Evolutionary conservation across 2,329 filamentous ascomycete genomes (phyloP).

Genomic region (Chaetomium strumarium): DNA sequence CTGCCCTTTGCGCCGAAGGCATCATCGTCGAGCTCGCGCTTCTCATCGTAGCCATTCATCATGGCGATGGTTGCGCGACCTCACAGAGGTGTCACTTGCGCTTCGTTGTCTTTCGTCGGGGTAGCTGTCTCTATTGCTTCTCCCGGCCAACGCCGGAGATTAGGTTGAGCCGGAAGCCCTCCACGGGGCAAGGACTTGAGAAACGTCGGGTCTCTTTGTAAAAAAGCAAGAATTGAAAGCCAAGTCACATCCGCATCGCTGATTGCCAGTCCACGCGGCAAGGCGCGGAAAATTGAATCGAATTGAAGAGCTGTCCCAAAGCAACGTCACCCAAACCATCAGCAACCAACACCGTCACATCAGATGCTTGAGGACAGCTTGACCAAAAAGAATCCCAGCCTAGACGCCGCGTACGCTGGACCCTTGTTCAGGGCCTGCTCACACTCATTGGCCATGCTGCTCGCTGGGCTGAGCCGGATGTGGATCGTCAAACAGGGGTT

Average conservation of each 20-base stretch:
- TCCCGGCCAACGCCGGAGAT: no score
- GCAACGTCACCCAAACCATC: neutral
- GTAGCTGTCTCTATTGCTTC: neutral
- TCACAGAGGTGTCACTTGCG: neutral
- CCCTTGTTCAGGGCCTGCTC: conserved; percentile 6
- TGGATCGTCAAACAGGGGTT: no score
- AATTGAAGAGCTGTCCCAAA: neutral
- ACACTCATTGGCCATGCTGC: conserved; percentile 1
- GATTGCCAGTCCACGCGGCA: neutral
- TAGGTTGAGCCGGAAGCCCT: neutral
- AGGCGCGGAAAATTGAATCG: neutral
- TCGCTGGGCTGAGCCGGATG: no score
- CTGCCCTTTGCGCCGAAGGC: conserved; percentile 68
- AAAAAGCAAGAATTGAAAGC: neutral
- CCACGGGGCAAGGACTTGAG: neutral
- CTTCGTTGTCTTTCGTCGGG: neutral
- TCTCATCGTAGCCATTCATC: conserved; percentile 69
- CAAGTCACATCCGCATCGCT: conserved; percentile 3
- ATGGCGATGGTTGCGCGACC: conserved; percentile 9
- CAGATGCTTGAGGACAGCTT: conserved; percentile 25
- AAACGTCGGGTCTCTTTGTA: neutral
- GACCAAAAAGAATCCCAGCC: conserved; percentile 20
- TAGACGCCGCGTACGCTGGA: neutral
- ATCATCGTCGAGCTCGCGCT: conserved; percentile 66
- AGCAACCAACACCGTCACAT: conserved; percentile 1